A percentile compares a stretch with the other conserved stretches of the same genome.
Evolutionary conservation across 257 asterid genomes (phyloP).

Genomic region (Linderniella brevidens): DNA sequence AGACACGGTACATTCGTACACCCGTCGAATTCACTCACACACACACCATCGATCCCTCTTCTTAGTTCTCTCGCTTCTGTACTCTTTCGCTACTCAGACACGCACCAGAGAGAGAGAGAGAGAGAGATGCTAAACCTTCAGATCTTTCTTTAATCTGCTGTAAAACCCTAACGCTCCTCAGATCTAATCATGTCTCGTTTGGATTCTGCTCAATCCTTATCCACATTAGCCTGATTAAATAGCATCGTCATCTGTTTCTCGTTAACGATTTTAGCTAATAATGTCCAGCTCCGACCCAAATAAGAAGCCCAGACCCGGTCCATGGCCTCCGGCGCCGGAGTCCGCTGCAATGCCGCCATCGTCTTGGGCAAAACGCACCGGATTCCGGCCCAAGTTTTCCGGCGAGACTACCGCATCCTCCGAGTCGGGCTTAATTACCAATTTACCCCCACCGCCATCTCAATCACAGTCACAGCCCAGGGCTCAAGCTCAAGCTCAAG

Average conservation of each 20-base stretch:
- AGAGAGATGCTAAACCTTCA: not conserved
- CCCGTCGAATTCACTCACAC: no score
- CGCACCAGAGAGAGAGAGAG: not conserved
- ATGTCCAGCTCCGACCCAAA: slow-evolving; percentile 75
- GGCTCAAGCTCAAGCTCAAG: slow-evolving; percentile 21
- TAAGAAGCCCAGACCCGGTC: slow-evolving; percentile 55
- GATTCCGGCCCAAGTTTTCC: slow-evolving; percentile 84
- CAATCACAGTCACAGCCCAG: slow-evolving; percentile 16
- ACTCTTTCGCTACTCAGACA: slow-evolving; percentile 12
- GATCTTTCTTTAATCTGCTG: slow-evolving; percentile 12
- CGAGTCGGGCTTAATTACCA: slow-evolving; percentile 55
- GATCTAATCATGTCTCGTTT: slow-evolving; percentile 17
- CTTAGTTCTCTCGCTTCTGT: slow-evolving; percentile 13
- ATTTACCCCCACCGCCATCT: slow-evolving; percentile 20
- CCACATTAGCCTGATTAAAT: slow-evolving; percentile 2
- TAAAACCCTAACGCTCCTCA: slow-evolving; percentile 28
- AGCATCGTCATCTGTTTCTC: slow-evolving; percentile 17
- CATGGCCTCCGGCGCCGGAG: slow-evolving; percentile 72
- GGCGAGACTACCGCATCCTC: slow-evolving; percentile 71
- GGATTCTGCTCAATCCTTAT: no score
- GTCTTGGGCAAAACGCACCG: slow-evolving; percentile 92
- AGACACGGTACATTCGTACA: no score
- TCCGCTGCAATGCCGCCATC: slow-evolving; percentile 72
- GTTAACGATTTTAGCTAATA: slow-evolving; percentile 2
- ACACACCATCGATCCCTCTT: not conserved